Evolutionary conservation across 768 basidiomycete species (phyloP).

Genomic region (Wakefieldia striispora): DNA sequence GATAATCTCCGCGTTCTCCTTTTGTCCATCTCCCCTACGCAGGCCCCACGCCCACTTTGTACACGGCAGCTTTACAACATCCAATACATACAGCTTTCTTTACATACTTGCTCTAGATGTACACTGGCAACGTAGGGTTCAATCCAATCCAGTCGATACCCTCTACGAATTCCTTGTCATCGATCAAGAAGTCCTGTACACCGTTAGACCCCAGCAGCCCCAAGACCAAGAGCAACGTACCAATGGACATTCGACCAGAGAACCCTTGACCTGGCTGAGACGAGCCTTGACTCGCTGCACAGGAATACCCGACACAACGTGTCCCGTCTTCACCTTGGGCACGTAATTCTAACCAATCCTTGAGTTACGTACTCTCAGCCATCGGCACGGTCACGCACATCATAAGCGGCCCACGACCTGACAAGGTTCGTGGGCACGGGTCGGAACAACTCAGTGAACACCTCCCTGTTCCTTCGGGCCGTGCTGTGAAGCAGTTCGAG

Average conservation of each 20-base stretch:
- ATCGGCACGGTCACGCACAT: constrained; percentile 43
- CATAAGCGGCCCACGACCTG: constrained; percentile 74
- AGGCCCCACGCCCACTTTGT: neutral
- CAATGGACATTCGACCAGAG: constrained; percentile 74
- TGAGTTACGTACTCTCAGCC: constrained; percentile 7
- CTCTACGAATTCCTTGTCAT: constrained; percentile 67
- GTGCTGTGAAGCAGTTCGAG: constrained; percentile 62
- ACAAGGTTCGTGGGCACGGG: constrained; percentile 86
- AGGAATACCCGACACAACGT: constrained; percentile 68
- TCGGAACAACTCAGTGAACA: constrained; percentile 84
- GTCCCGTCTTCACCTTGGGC: constrained; percentile 76
- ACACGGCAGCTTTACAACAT: neutral
- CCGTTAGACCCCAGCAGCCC: constrained; percentile 5
- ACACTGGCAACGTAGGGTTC: constrained; percentile 78
- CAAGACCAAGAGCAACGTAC: constrained; percentile 37
- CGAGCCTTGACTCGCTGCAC: constrained; percentile 72
- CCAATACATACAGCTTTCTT: constrained; percentile 3
- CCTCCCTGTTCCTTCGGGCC: constrained; percentile 75
- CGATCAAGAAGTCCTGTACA: constrained; percentile 77
- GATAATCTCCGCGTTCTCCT: constrained; percentile 21
- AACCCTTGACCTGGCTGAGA: constrained; percentile 65
- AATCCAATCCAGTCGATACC: constrained; percentile 72
- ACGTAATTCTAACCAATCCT: constrained; percentile 55
- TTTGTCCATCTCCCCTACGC: neutral
- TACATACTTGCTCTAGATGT: constrained; percentile 46